These are phyloP conservation scores for Colletotrichum sp. DNA, from an alignment of 2,329 filamentous ascomycete genomes.

Conservation along the genomic window DNA sequence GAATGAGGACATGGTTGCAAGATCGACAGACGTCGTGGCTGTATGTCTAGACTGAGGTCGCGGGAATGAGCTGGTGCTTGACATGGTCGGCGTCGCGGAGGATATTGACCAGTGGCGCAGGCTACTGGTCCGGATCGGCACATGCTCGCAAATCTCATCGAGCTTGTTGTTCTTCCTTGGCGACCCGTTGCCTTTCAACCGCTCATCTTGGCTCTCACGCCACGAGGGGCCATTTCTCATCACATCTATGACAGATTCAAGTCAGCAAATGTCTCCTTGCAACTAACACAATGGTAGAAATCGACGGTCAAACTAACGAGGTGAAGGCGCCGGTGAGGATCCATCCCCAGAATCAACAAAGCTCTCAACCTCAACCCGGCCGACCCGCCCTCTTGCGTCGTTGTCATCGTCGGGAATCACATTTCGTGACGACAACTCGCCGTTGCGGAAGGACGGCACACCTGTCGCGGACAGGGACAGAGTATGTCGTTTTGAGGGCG, in stretches of 20 bases:
- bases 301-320: conserved; percentile 28
- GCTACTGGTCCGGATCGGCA: conserved; percentile 40
- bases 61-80: conserved; percentile 43
- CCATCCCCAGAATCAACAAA: conserved; percentile 13
- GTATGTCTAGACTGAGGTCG: conserved; percentile 48
- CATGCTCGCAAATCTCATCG: conserved; percentile 39
- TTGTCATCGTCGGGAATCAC: neutral
- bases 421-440: neutral
- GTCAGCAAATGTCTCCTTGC: neutral
- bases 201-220: conserved; percentile 13
- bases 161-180: conserved; percentile 27
- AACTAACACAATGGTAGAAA: neutral
- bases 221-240: conserved; percentile 18
- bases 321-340: conserved; percentile 23
- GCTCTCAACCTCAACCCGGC: conserved; percentile 20
- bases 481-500: conserved; percentile 9
- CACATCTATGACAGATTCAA: neutral
- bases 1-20: conserved; percentile 25
- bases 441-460: neutral
- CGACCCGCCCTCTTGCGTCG: conserved; percentile 9
- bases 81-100: conserved; percentile 43
- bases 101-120: conserved; percentile 45
- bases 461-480: conserved; percentile 1
- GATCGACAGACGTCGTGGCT: conserved; percentile 48
- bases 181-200: conserved; percentile 27